Conservation (phyloP, 2,329 filamentous ascomycete species). For the Diaporthe ilicicola region DNA sequence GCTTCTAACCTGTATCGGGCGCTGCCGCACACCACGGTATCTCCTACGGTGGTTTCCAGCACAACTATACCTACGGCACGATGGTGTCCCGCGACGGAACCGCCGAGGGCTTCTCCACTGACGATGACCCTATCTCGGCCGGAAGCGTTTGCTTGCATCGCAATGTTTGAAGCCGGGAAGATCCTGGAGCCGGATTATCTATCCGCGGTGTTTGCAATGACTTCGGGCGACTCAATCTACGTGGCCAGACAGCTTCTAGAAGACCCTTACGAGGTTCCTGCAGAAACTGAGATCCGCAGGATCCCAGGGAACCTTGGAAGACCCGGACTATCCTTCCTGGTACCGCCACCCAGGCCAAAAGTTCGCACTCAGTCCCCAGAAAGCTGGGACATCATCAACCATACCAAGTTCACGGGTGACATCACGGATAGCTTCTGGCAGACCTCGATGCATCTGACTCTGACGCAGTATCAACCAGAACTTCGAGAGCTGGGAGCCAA, state of each 20-base stretch:
- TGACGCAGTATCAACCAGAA: background rate
- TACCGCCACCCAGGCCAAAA: constrained; percentile 2
- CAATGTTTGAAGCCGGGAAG: background rate
- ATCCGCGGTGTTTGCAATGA: background rate
- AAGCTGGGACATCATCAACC: background rate
- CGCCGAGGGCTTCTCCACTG: background rate
- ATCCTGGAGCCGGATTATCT: background rate
- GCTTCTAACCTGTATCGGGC: background rate
- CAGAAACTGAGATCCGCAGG: background rate
- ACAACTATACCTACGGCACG: background rate
- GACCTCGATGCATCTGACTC: background rate
- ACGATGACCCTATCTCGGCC: background rate
- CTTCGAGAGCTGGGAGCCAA: background rate
- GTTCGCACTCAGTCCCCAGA: background rate
- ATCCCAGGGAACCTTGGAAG: constrained; percentile 2
- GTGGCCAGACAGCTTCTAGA: background rate
- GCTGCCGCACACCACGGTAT: background rate
- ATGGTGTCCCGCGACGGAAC: background rate
- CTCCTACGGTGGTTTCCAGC: background rate
- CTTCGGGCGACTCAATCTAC: constrained; percentile 8
- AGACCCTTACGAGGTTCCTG: constrained; percentile 1
- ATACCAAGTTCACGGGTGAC: background rate
- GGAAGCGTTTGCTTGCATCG: background rate
- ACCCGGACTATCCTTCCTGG: background rate
- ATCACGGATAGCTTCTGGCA: background rate